These are phyloP conservation scores for Lecanosticta acicola DNA, from an alignment of 2,329 filamentous ascomycete genomes.

Conservation along the genomic window DNA sequence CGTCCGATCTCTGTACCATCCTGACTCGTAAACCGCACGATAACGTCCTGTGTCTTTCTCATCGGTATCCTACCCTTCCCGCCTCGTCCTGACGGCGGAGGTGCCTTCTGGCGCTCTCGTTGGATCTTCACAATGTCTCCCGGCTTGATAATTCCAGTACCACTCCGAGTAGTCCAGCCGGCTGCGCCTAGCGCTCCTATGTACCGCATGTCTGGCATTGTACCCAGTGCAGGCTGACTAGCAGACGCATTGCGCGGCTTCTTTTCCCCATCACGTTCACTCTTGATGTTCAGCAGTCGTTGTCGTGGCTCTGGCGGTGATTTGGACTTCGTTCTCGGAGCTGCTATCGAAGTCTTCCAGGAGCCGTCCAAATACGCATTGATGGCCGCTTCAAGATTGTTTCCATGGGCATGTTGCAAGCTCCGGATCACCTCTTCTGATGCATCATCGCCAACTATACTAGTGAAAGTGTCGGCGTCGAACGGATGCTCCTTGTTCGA, in stretches of 20 bases:
- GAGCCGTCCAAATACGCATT: constrained; percentile 62
- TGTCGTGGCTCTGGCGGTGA: constrained; percentile 10
- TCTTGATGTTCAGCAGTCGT: constrained; percentile 9
- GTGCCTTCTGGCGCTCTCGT: constrained; percentile 67
- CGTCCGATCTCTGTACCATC: constrained; percentile 78
- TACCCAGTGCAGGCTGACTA: constrained; percentile 19
- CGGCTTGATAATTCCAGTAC: constrained; percentile 66
- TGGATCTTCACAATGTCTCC: constrained; percentile 83
- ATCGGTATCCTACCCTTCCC: constrained; percentile 45
- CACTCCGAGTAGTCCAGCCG: constrained; percentile 87
- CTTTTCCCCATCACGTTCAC: constrained; percentile 5
- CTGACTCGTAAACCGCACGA: constrained; percentile 83
- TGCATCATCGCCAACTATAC: constrained; percentile 53
- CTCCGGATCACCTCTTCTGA: constrained; percentile 40
- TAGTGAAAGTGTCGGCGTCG: constrained; percentile 50
- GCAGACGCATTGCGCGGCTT: constrained; percentile 8
- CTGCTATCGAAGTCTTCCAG: constrained; percentile 42
- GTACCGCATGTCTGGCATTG: constrained; percentile 61
- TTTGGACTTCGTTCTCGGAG: constrained; percentile 16
- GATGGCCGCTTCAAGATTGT: constrained; percentile 55
- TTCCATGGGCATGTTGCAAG: constrained; percentile 47
- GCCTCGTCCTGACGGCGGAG: constrained; percentile 38
- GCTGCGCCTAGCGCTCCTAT: constrained; percentile 87
- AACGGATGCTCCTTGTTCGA: constrained; percentile 38
- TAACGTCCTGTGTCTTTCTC: constrained; percentile 69